Evolutionary conservation across 140 eudicot genomes (phyloP), one percentile per base, ranked within the genome.

Genomic region (Ambrosia hybrid): DNA sequence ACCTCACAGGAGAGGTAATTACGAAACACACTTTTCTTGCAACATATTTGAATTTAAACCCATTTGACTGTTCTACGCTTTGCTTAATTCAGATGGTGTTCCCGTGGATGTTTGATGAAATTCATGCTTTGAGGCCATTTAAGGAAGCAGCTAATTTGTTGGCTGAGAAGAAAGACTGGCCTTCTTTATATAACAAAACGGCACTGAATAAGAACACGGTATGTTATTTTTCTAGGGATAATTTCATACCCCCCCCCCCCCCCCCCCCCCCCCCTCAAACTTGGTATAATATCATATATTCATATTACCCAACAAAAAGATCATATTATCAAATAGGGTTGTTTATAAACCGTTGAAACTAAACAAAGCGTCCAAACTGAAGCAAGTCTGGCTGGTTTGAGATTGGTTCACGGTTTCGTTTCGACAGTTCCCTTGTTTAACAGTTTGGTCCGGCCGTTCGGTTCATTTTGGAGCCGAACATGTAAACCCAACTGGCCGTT

Each of bases 91-190:
- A 94, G 97, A 94, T 94, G 97, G 79, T 94, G 73, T 94, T 86
- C 56, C 99, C 97, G 26, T 90, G 99, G 97, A 80, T 94, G 83
- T 94, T 94, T 49, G 99, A 94, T 72, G 97, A 94, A 84, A 76
- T 94, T 64, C 84, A 87, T 57, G 96, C 97, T 9, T 80, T 94
- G 79, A 90, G 69, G 81, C 99, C 85, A 10, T 84, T 94, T 66
- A 90, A 88, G 78, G 97, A 94, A 16, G 96, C 85, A 15, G 97
- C 99, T 26, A 73, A 86, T 51, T 66, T 90, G 70, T 75, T 94
- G 83, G 95, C 97, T 0, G 90, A 88, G 81, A 88, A 88, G 80
- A 76, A 84, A 71, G 97, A 94, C 59, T 94, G 99, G 97, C 99
- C 99, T 72, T 96, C 91, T 21, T 74, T 94, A 16, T 94, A 90